phyloP scores from a whole-genome alignment of 495 filamentous ascomycete species.

The Pseudevernia furfuracea region DNA sequence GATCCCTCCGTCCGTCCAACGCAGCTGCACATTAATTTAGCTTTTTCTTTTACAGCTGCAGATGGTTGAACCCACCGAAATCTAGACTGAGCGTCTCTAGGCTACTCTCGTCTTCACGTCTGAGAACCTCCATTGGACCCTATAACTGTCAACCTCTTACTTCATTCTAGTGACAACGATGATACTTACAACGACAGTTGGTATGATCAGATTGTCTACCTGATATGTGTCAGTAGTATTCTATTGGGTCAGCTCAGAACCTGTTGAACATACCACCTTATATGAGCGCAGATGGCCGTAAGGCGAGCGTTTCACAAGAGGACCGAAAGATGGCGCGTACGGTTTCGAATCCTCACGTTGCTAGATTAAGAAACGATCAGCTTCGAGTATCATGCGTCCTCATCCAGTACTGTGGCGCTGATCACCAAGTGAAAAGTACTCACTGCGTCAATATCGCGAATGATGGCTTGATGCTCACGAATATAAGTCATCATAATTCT shows the following conservation, averaged over 20 bases:
- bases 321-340: not conserved
- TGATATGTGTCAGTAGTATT: not conserved
- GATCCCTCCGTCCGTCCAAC: not conserved
- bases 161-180: not conserved
- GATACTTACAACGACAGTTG: not conserved
- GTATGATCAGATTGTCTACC: not conserved
- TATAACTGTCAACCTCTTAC: not conserved
- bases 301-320: not conserved
- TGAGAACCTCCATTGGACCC: not conserved
- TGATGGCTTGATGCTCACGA: not conserved
- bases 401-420: not conserved
- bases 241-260: not conserved
- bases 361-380: not conserved
- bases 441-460: not conserved
- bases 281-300: not conserved
- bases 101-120: not conserved
- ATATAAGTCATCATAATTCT: not conserved
- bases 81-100: conserved; percentile 1
- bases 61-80: not conserved
- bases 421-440: not conserved
- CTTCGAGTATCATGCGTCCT: not conserved
- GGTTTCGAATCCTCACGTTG: not conserved
- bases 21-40: conserved; percentile 1
- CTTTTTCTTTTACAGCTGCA: not conserved
- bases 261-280: not conserved